phyloP scores from a whole-genome alignment of 1,284 basidiomycete genomes.

The Trametes sp. region DNA sequence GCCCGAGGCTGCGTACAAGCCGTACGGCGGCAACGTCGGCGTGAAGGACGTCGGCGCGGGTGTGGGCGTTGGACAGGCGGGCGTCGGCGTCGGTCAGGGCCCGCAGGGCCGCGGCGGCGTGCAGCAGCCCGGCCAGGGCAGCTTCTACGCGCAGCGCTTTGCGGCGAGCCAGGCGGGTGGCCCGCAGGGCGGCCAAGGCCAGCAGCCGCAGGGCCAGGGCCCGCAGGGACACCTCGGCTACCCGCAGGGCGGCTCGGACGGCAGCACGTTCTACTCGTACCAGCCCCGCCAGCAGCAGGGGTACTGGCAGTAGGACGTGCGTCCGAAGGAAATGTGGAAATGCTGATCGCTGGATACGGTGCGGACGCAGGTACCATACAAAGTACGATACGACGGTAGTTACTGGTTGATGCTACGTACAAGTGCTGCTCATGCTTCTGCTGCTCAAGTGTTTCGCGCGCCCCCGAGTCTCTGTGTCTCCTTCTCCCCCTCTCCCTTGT shows the following conservation, averaged over 20 bases:
- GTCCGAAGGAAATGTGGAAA: too few relatives aligned
- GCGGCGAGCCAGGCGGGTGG: constrained; percentile 54
- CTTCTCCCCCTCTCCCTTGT: too few relatives aligned
- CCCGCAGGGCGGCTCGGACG: constrained; percentile 67
- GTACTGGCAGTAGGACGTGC: constrained; percentile 78
- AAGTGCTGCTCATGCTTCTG: background rate
- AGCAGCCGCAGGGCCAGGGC: constrained; percentile 54
- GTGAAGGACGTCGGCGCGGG: constrained; percentile 66
- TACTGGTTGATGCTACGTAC: background rate
- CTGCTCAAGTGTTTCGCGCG: too few relatives aligned
- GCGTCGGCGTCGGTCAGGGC: constrained; percentile 48
- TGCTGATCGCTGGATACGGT: background rate
- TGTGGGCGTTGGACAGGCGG: constrained; percentile 48
- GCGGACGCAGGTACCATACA: background rate
- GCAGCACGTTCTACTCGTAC: constrained; percentile 67
- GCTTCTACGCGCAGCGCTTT: constrained; percentile 71
- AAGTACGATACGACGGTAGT: constrained; percentile 13
- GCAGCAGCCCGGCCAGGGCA: constrained; percentile 58
- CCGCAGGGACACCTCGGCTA: constrained; percentile 73
- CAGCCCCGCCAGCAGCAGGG: constrained; percentile 70
- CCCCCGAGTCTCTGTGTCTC: too few relatives aligned
- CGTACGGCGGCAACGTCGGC: constrained; percentile 60
- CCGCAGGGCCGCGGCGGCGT: constrained; percentile 53
- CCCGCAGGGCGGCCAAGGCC: constrained; percentile 53
- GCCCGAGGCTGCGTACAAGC: constrained; percentile 77